Conservation (phyloP, 345 rosid species). For the Pistacia vera region DNA sequence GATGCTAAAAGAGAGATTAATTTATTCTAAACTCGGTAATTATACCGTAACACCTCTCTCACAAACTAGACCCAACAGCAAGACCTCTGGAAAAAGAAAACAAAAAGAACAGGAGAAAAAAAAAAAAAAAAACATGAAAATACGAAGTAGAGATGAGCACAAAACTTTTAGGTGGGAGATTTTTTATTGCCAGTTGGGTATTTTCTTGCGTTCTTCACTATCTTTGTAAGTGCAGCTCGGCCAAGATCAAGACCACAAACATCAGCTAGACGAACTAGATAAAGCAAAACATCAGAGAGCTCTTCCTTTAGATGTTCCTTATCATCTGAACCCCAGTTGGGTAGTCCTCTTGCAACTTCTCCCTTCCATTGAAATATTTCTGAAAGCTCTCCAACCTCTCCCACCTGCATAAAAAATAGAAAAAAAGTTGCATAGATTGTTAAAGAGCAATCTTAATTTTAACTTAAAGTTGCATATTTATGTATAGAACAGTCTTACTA, state of each 20-base stretch:
- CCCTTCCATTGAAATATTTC: constrained; percentile 75
- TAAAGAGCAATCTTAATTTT: background rate
- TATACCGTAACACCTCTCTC: background rate
- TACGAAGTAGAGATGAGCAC: background rate
- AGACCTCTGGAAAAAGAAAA: background rate
- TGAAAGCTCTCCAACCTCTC: constrained; percentile 65
- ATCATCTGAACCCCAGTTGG: constrained; percentile 51
- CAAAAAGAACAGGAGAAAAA: too few relatives aligned
- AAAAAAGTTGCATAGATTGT: too few relatives aligned
- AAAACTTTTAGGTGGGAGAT: background rate
- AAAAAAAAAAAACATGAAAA: background rate
- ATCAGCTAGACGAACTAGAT: constrained; percentile 57
- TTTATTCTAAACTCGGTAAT: background rate
- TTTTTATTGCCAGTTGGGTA: constrained; percentile 32
- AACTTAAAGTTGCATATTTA: background rate
- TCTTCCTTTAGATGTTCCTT: constrained; percentile 64
- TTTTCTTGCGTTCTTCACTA: constrained; percentile 48
- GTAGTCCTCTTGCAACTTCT: constrained; percentile 63
- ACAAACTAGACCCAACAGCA: background rate
- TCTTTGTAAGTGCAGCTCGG: constrained; percentile 52
- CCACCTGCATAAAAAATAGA: constrained; percentile 39
- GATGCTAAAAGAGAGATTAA: background rate
- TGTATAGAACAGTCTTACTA: constrained; percentile 31
- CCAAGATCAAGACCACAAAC: constrained; percentile 71
- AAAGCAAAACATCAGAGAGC: constrained; percentile 65